phyloP scores from a whole-genome alignment of 1,284 basidiomycete species.

The Cryptococcus amylolentus region DNA sequence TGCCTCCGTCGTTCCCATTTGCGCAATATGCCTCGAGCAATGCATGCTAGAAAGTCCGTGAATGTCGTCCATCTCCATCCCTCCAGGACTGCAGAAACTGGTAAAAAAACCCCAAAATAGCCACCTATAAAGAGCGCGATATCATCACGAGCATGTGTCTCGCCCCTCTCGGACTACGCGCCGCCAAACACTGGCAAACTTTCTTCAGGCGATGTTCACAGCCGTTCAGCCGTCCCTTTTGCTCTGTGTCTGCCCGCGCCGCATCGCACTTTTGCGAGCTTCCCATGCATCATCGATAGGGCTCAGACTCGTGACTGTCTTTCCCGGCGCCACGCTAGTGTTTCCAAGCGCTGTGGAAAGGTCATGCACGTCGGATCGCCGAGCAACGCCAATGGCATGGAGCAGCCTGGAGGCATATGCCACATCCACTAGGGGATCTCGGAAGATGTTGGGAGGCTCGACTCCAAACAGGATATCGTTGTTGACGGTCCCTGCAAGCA shows the following conservation, averaged over 20 bases:
- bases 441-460: constrained; percentile 47
- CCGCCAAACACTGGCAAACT: background rate
- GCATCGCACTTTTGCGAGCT: constrained; percentile 9
- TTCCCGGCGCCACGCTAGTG: no score
- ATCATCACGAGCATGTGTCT: background rate
- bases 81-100: no score
- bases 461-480: constrained; percentile 39
- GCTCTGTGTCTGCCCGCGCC: constrained; percentile 6
- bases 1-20: no score
- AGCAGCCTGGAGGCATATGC: constrained; percentile 21
- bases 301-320: constrained; percentile 2
- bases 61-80: no score
- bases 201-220: background rate
- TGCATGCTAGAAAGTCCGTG: no score
- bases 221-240: no score
- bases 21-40: no score
- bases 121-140: background rate
- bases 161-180: background rate
- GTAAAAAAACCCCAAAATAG: background rate
- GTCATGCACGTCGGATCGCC: background rate
- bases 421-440: constrained; percentile 32
- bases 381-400: background rate
- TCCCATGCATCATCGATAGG: constrained; percentile 26
- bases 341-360: no score
- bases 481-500: constrained; percentile 1